Evolutionary conservation across 768 basidiomycete genomes (phyloP).

Genomic region (Boletus pseudo-olivaceus): DNA sequence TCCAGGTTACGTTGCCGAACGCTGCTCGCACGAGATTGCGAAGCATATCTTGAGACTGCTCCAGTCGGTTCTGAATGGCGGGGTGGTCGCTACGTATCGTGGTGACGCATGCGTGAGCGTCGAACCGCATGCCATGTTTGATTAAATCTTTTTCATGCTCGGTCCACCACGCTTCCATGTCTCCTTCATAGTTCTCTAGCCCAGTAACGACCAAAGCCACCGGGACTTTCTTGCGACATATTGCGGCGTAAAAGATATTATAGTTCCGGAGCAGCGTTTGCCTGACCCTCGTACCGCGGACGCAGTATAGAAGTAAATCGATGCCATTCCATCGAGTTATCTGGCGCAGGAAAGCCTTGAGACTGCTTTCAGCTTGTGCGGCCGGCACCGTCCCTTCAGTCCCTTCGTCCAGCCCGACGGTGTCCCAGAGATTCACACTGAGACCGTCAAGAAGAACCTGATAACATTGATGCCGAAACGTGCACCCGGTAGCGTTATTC

Average conservation of each 20-base stretch:
- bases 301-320: constrained; percentile 33
- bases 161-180: constrained; percentile 39
- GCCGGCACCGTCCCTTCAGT: constrained; percentile 27
- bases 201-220: constrained; percentile 35
- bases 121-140: constrained; percentile 33
- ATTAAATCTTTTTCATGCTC: constrained; percentile 31
- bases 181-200: constrained; percentile 32
- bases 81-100: constrained; percentile 27
- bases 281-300: constrained; percentile 32
- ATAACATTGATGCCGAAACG: constrained; percentile 28
- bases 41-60: constrained; percentile 20
- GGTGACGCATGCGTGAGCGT: constrained; percentile 41
- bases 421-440: constrained; percentile 30
- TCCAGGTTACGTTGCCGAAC: constrained; percentile 20
- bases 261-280: constrained; percentile 29
- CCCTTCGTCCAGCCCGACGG: constrained; percentile 32
- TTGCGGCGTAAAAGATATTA: constrained; percentile 25
- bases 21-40: constrained; percentile 16
- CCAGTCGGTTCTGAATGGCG: constrained; percentile 19
- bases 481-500: constrained; percentile 33
- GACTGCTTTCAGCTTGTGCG: constrained; percentile 19
- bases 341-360: constrained; percentile 33
- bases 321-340: constrained; percentile 28
- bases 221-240: constrained; percentile 32
- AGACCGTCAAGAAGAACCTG: constrained; percentile 15